Evolutionary conservation across 257 asterid species (phyloP).

Genomic region (Primulina tabacum): DNA sequence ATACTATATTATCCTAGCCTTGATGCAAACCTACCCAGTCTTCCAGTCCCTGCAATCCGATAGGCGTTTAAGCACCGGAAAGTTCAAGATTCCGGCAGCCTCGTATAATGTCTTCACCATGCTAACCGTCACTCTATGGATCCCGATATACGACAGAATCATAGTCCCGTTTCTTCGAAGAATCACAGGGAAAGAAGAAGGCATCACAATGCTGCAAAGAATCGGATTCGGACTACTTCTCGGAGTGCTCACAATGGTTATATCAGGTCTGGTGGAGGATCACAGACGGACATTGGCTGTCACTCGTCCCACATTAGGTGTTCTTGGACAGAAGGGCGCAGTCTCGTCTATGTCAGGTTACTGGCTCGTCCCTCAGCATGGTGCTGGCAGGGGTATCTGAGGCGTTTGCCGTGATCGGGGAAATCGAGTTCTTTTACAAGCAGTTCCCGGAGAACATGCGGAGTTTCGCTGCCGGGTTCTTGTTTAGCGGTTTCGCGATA

Average conservation of each 20-base stretch:
- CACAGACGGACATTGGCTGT: conserved; percentile 30
- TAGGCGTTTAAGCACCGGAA: conserved; percentile 24
- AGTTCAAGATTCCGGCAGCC: conserved; percentile 39
- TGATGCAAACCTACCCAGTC: conserved; percentile 33
- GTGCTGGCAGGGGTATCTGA: conserved; percentile 36
- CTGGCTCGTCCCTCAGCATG: conserved; percentile 38
- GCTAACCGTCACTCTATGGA: conserved; percentile 42
- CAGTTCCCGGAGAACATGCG: conserved; percentile 58
- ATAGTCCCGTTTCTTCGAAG: conserved; percentile 32
- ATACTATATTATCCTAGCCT: conserved; percentile 29
- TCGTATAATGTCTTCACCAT: conserved; percentile 38
- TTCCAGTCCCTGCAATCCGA: conserved; percentile 45
- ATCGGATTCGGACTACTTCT: conserved; percentile 37
- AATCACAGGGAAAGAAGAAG: conserved; percentile 29
- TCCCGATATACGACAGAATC: conserved; percentile 38
- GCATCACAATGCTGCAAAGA: conserved; percentile 40
- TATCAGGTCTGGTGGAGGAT: conserved; percentile 31
- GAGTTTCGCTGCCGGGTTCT: conserved; percentile 40
- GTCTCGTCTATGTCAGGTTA: conserved; percentile 46
- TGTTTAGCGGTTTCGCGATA: conserved; percentile 36
- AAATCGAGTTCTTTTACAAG: conserved; percentile 43
- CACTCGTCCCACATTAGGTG: conserved; percentile 31
- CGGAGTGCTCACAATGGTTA: conserved; percentile 27
- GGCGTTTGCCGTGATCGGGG: conserved; percentile 38
- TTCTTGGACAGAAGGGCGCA: conserved; percentile 26